A percentile compares a stretch with the other conserved stretches of the same genome.
Evolutionary conservation across 2,329 filamentous ascomycete genomes (phyloP).

Genomic region (Ophiobolus disseminans): DNA sequence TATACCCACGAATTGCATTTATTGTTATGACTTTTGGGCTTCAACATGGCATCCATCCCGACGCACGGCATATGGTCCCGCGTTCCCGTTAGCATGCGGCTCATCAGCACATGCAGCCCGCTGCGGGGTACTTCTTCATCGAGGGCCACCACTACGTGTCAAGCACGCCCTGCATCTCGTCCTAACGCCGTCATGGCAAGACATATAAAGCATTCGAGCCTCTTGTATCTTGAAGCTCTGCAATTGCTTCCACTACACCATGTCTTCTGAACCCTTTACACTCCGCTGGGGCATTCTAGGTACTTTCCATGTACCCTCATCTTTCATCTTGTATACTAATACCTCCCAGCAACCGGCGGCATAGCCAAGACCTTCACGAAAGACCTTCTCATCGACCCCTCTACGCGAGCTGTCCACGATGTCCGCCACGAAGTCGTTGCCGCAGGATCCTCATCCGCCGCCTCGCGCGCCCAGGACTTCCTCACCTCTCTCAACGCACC

Average conservation of each 20-base stretch:
- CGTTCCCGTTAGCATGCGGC: constrained; percentile 10
- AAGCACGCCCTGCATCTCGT: not conserved
- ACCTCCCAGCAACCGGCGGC: constrained; percentile 64
- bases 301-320: constrained; percentile 1
- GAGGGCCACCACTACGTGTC: no score
- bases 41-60: not conserved
- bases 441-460: constrained; percentile 77
- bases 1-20: constrained; percentile 66
- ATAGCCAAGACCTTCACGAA: constrained; percentile 57
- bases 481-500: constrained; percentile 73
- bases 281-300: constrained; percentile 37
- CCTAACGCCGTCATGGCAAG: not conserved
- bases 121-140: constrained; percentile 6
- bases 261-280: constrained; percentile 27
- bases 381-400: constrained; percentile 78
- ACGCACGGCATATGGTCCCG: constrained; percentile 11
- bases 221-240: not conserved
- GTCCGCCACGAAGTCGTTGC: constrained; percentile 78
- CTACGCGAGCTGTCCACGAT: constrained; percentile 70
- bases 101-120: not conserved
- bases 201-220: not conserved
- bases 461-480: constrained; percentile 72
- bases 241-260: constrained; percentile 3
- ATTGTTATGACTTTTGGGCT: not conserved
- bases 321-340: constrained; percentile 3